phyloP scores from a whole-genome alignment of 1,284 basidiomycete species.

The Leccinum griseonigrum region DNA sequence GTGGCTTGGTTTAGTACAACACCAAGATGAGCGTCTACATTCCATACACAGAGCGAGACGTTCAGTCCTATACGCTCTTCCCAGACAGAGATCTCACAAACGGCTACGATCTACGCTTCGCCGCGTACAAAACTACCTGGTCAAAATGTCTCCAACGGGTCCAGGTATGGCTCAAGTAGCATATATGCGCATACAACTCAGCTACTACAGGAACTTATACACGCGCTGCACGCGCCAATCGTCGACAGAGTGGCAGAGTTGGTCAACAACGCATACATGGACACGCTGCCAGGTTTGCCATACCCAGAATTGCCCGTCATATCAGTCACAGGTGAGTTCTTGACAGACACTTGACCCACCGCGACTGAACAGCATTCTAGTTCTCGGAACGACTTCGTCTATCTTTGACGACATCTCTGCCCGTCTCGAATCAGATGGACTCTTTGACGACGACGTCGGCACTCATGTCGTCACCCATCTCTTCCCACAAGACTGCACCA shows the following conservation, averaged over 20 bases:
- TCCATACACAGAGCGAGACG: slow-evolving; percentile 26
- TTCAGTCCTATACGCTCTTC: slow-evolving; percentile 20
- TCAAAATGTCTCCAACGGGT: slow-evolving; percentile 45
- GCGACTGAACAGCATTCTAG: slow-evolving; percentile 19
- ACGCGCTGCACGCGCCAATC: slow-evolving; percentile 43
- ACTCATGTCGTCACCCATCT: slow-evolving; percentile 46
- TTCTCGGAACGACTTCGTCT: slow-evolving; percentile 33
- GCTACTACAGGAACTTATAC: slow-evolving; percentile 40
- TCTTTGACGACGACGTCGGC: slow-evolving; percentile 28
- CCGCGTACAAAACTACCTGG: slow-evolving; percentile 50
- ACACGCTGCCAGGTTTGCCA: slow-evolving; percentile 45
- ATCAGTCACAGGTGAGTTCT: slow-evolving; percentile 48
- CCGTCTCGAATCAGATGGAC: slow-evolving; percentile 32
- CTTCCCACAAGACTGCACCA: slow-evolving; percentile 56
- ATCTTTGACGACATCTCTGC: slow-evolving; percentile 47
- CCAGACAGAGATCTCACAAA: slow-evolving; percentile 39
- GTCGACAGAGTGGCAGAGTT: slow-evolving; percentile 39
- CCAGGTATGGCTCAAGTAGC: slow-evolving; percentile 36
- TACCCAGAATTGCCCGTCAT: slow-evolving; percentile 54
- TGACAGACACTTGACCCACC: background rate
- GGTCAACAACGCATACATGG: slow-evolving; percentile 40
- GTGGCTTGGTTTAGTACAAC: background rate
- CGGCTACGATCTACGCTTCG: slow-evolving; percentile 43
- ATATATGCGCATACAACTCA: background rate
- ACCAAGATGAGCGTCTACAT: slow-evolving; percentile 35